Evolutionary conservation across 306 rosid species (phyloP).

Genomic region (Biancaea sappan): DNA sequence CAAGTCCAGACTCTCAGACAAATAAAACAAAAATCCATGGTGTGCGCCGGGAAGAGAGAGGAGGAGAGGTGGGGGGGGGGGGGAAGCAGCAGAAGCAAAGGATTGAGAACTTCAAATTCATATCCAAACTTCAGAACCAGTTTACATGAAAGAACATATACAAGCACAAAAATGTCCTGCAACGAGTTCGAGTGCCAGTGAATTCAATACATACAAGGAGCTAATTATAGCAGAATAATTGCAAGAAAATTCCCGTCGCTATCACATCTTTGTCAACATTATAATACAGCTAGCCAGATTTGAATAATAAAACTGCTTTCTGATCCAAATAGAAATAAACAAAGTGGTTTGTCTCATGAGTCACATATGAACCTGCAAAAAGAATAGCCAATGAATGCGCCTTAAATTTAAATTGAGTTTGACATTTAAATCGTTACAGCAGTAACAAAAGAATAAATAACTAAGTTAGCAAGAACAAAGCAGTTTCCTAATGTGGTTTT

Average conservation of each 20-base stretch:
- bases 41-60: too few relatives aligned
- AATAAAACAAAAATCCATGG: slow-evolving; percentile 11
- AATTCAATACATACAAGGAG: slow-evolving; percentile 68
- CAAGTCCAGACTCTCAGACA: neutral
- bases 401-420: neutral
- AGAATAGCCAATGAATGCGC: slow-evolving; percentile 23
- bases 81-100: slow-evolving; percentile 13
- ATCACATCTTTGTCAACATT: slow-evolving; percentile 36
- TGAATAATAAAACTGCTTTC: slow-evolving; percentile 91
- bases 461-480: slow-evolving; percentile 25
- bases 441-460: slow-evolving; percentile 12
- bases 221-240: slow-evolving; percentile 49
- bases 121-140: slow-evolving; percentile 47
- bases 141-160: slow-evolving; percentile 51
- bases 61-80: too few relatives aligned
- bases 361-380: slow-evolving; percentile 89
- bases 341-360: slow-evolving; percentile 97
- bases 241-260: slow-evolving; percentile 35
- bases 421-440: slow-evolving; percentile 11
- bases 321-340: slow-evolving; percentile 98
- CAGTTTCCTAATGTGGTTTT: too few relatives aligned
- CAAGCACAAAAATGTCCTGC: slow-evolving; percentile 62
- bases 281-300: slow-evolving; percentile 68
- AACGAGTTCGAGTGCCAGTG: slow-evolving; percentile 41
- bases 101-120: slow-evolving; percentile 35